Percentiles rank a stretch among this genome's conserved stretches.
phyloP scores from a whole-genome alignment of 148 eudicot species.

The Tetragonia tetragonoides region DNA sequence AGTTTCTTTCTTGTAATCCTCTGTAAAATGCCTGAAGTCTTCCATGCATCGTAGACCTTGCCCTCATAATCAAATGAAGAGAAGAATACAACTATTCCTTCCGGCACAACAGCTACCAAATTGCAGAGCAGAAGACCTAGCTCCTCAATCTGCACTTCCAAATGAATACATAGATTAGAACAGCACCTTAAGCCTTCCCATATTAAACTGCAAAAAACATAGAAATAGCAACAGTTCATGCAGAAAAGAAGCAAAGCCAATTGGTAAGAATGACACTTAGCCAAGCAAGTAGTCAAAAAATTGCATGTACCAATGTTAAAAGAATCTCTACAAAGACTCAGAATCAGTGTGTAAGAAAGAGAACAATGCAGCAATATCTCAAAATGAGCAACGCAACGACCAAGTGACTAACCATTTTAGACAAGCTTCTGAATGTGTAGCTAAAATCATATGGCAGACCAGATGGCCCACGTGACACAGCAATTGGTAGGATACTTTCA shows the following conservation, averaged over 20 bases:
- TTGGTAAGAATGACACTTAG: background rate
- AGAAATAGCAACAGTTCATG: background rate
- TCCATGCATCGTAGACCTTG: conserved; percentile 79
- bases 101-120: conserved; percentile 72
- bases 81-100: conserved; percentile 85
- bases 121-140: conserved; percentile 85
- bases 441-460: conserved; percentile 83
- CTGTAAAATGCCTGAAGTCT: conserved; percentile 68
- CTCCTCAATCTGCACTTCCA: conserved; percentile 68
- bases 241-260: background rate
- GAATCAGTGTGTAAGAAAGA: background rate
- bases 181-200: background rate
- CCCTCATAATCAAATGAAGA: conserved; percentile 90
- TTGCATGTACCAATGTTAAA: background rate
- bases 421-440: conserved; percentile 64
- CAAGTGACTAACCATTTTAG: conserved; percentile 53
- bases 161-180: conserved; percentile 10
- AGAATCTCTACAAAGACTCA: background rate
- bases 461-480: conserved; percentile 82
- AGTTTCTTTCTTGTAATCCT: conserved; percentile 71
- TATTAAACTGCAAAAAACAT: background rate
- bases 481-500: conserved; percentile 80
- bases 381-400: background rate
- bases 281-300: background rate
- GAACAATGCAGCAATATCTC: background rate